Evolutionary conservation across 305 asterid species (phyloP).

Genomic region (Fraxinus sp.): DNA sequence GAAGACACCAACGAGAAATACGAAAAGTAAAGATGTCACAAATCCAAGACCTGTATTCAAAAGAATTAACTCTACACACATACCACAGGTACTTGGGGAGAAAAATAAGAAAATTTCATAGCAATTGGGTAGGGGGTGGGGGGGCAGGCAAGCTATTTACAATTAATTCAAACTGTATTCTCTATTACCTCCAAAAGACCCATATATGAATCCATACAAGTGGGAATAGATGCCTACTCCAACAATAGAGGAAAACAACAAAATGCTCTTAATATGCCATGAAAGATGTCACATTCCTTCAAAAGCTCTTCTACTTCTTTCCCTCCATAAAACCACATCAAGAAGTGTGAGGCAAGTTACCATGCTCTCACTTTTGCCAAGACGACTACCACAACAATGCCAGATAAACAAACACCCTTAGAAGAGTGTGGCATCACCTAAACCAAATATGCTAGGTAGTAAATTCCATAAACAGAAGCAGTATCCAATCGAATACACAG

Average conservation of each 20-base stretch:
- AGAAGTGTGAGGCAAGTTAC: not conserved
- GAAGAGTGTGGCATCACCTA: not conserved
- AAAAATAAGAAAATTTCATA: not conserved
- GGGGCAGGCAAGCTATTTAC: not conserved
- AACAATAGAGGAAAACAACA: not conserved
- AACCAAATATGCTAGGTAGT: not conserved
- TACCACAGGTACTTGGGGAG: conserved; percentile 10
- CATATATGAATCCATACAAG: not conserved
- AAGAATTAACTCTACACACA: conserved; percentile 21
- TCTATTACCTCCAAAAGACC: not conserved
- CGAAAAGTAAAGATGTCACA: conserved; percentile 72
- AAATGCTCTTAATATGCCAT: not conserved
- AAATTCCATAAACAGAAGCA: not conserved
- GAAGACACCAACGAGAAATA: conserved; percentile 76
- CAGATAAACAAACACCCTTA: not conserved
- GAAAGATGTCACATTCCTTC: not conserved
- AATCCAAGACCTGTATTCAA: conserved; percentile 83
- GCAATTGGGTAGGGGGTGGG: not conserved
- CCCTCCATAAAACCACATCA: not conserved
- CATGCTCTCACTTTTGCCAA: not conserved
- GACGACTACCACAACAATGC: not conserved
- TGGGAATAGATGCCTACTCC: not conserved
- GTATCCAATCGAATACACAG: not conserved
- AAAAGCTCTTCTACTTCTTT: not conserved
- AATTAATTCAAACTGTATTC: not conserved